Evolutionary conservation across 2,329 filamentous ascomycete species (phyloP), one percentile per base, ranked within the genome.

Genomic region (Penicillium crustosum): DNA sequence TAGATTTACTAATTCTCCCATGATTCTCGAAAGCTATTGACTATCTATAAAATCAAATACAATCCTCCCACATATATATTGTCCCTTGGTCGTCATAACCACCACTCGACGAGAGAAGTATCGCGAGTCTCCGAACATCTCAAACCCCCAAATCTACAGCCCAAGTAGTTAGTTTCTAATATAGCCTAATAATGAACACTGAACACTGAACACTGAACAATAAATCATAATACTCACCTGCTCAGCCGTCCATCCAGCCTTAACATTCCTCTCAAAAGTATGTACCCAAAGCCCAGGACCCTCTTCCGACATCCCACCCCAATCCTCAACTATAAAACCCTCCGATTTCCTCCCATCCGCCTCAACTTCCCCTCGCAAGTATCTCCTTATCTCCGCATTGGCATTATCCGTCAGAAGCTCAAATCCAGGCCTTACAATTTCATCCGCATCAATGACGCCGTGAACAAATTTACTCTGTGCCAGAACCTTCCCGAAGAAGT

Each of bases 91-190:
- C 2, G 23, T 39, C 49, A 57, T 53, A 7, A 53, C 23, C 19
- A 57, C 54, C 4, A 17, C 42, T 13, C 54, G 49, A 33, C 54
- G 41, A 19, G 54, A 45, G 21, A 53, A 57, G 25, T 57, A 57
- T 17, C 54, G 17, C 8, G 2, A 12, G 6, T 9, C 49, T 1
- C 41, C 54, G 12, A 53, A 35, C 25, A 41, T 38, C 23, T 57
- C 54, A 27, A 57, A 57, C 4, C 54, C 54, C 54, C 54, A 57
- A 21, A 57, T 35, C 54, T 56, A 17, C 4, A 31, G 4, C 4
- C 23, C 25, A 29, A 8, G 21, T 15, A 19, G 15, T 53, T 15
- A 53, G 41, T 27, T 29, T 45, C n/a, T 10, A 1, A 21, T 1
- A 23, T 10, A 15, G 4, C 3, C 12, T 1, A 23, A 23, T 3